phyloP scores from a whole-genome alignment of 257 asterid species.

The Ophiorrhiza pumila region DNA sequence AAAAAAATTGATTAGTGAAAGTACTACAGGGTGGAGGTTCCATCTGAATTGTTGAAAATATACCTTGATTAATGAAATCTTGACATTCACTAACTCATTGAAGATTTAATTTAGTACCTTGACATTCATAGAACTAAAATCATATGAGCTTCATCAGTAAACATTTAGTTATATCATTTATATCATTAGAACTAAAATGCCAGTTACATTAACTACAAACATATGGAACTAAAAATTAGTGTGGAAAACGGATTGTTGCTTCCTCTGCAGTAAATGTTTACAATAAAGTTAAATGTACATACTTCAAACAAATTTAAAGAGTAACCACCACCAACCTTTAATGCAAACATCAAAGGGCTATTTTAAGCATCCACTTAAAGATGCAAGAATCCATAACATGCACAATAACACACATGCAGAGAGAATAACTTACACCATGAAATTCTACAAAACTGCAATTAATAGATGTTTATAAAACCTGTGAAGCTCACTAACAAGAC shows the following conservation, averaged over 20 bases:
- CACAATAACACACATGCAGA: neutral
- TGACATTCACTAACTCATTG: too few relatives aligned
- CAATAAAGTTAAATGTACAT: neutral
- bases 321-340: neutral
- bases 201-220: neutral
- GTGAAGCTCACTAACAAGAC: constrained; percentile 95
- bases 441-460: neutral
- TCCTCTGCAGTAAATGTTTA: neutral
- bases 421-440: constrained; percentile 15
- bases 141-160: neutral
- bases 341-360: neutral
- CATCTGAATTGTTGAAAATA: neutral
- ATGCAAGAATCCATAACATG: neutral
- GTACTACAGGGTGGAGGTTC: neutral
- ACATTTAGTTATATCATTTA: neutral
- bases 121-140: too few relatives aligned
- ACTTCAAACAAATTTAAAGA: neutral
- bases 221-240: neutral
- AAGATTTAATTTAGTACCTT: too few relatives aligned
- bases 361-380: neutral
- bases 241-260: neutral
- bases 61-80: neutral
- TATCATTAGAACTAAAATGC: neutral
- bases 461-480: constrained; percentile 44
- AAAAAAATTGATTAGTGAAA: neutral